These are phyloP conservation scores for Hypericum perforatum DNA, from an alignment of 345 rosid genomes.

Conservation along the genomic window DNA sequence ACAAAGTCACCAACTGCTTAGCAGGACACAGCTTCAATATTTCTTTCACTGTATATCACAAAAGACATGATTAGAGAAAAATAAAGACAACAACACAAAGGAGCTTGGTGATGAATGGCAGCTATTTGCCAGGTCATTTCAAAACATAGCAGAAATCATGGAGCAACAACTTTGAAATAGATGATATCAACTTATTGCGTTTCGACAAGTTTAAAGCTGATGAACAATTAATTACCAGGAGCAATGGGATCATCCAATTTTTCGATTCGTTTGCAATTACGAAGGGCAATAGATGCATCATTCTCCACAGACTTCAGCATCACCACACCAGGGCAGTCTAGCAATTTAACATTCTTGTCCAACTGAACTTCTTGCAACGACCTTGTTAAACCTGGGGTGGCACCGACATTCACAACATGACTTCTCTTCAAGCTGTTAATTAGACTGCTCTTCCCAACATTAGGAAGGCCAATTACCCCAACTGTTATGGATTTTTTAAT, in stretches of 20 bases:
- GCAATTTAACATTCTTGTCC: conserved; percentile 77
- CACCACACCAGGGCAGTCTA: conserved; percentile 98
- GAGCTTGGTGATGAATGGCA: no score
- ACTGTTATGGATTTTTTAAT: conserved; percentile 87
- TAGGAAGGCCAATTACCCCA: conserved; percentile 86
- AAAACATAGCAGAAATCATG: no score
- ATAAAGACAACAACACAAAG: no score
- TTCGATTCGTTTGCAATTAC: conserved; percentile 93
- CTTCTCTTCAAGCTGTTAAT: conserved; percentile 94
- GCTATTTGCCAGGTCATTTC: no score
- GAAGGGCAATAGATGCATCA: conserved; percentile 69
- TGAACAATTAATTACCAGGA: conserved; percentile 49
- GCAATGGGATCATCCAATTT: conserved; percentile 86
- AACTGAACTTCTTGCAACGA: conserved; percentile 94
- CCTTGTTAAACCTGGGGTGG: conserved; percentile 90
- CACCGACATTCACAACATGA: conserved; percentile 87
- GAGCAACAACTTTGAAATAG: no score
- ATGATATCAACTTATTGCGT: no score
- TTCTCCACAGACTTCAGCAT: conserved; percentile 70
- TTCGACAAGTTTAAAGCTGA: not conserved
- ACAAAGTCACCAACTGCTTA: conserved; percentile 52
- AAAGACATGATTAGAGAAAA: conserved; percentile 7
- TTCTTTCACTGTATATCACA: conserved; percentile 52
- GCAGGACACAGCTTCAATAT: conserved; percentile 75
- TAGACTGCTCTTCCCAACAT: conserved; percentile 98